Evolutionary conservation across 345 rosid genomes (phyloP).

Genomic region (Microthlaspi erraticum): DNA sequence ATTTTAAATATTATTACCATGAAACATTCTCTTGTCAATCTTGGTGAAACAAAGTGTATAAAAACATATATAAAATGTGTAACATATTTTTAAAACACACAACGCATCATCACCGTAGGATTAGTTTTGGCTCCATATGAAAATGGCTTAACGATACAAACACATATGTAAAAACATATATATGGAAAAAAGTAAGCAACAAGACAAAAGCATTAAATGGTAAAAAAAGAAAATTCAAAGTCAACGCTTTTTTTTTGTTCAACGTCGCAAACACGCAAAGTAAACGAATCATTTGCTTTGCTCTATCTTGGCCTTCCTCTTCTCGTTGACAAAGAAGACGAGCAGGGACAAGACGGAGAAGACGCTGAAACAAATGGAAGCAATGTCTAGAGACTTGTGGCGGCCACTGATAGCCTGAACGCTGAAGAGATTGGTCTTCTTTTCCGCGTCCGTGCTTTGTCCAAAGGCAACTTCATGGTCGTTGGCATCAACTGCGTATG

Average conservation of each 20-base stretch:
- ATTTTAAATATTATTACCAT: neutral
- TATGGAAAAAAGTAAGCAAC: constrained; percentile 1
- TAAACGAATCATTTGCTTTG: constrained; percentile 42
- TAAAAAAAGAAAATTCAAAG: constrained; percentile 33
- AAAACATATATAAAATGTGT: constrained; percentile 8
- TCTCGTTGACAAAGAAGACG: constrained; percentile 46
- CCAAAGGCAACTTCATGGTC: constrained; percentile 47
- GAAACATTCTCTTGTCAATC: neutral
- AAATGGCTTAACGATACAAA: constrained; percentile 22
- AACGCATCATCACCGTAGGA: constrained; percentile 26
- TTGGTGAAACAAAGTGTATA: neutral
- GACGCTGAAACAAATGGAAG: constrained; percentile 46
- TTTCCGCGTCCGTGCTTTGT: constrained; percentile 41
- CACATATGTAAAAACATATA: constrained; percentile 19
- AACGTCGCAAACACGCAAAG: constrained; percentile 35
- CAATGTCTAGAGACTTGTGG: constrained; percentile 47
- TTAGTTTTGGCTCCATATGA: constrained; percentile 22
- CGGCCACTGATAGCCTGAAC: constrained; percentile 48
- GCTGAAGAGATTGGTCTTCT: constrained; percentile 34
- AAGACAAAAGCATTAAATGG: constrained; percentile 12
- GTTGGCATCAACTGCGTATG: constrained; percentile 37
- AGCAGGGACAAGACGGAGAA: constrained; percentile 44
- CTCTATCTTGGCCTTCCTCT: constrained; percentile 42
- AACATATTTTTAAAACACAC: constrained; percentile 14
- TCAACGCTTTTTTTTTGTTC: constrained; percentile 17